Evolutionary conservation across 306 rosid species (phyloP).

Genomic region (Cicer judaicum): DNA sequence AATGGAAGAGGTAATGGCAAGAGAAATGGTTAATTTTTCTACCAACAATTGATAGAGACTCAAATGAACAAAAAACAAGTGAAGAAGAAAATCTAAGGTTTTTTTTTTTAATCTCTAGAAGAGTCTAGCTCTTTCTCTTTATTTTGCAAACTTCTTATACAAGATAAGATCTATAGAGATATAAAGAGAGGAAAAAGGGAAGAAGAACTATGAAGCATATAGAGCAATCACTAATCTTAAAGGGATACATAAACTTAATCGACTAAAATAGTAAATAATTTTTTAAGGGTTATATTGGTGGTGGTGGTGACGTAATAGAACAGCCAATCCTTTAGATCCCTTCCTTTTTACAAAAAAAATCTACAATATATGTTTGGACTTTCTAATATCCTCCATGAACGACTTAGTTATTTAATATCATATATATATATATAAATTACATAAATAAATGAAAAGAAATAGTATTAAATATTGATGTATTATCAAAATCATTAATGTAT

Average conservation of each 20-base stretch:
- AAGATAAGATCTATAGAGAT: constrained; percentile 13
- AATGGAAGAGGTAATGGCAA: constrained; percentile 46
- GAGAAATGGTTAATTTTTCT: constrained; percentile 45
- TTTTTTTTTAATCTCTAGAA: constrained; percentile 10
- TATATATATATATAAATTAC: too few relatives aligned
- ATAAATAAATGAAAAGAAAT: too few relatives aligned
- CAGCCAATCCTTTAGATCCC: constrained; percentile 50
- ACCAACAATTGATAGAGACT: constrained; percentile 76
- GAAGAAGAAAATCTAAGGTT: neutral
- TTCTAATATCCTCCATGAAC: too few relatives aligned
- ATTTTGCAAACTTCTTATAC: constrained; percentile 37
- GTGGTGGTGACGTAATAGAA: constrained; percentile 70
- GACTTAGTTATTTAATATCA: too few relatives aligned
- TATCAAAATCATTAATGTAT: too few relatives aligned
- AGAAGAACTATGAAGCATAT: constrained; percentile 45
- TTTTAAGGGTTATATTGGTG: constrained; percentile 39
- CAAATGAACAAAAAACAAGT: constrained; percentile 11
- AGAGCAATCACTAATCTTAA: constrained; percentile 57
- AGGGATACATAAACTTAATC: constrained; percentile 40
- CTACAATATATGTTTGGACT: neutral
- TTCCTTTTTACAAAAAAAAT: constrained; percentile 43
- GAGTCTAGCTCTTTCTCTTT: constrained; percentile 42
- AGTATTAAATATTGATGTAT: too few relatives aligned
- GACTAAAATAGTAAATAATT: constrained; percentile 44
- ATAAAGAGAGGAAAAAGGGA: constrained; percentile 38